Conservation (phyloP, 495 filamentous ascomycete genomes). For the Friedmanniomyces simplex region DNA sequence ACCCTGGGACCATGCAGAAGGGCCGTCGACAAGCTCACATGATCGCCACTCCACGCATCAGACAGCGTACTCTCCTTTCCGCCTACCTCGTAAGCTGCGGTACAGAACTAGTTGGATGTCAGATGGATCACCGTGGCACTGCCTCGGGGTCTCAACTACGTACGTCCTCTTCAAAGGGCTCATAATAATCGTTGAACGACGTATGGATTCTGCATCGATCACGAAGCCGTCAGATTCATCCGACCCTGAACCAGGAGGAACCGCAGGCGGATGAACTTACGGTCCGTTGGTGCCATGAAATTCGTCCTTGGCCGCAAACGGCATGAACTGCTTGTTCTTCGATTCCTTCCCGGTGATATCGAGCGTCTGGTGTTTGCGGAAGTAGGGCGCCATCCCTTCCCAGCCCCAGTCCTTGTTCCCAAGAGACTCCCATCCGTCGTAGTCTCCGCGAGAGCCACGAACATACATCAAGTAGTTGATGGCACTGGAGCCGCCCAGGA, state of each 20-base stretch:
- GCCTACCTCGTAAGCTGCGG: slow-evolving; percentile 22
- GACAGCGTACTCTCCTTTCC: slow-evolving; percentile 17
- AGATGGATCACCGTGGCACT: too few relatives aligned
- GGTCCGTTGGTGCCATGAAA: slow-evolving; percentile 22
- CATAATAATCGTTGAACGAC: slow-evolving; percentile 26
- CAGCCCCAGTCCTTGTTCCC: slow-evolving; percentile 15
- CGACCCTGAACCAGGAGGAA: too few relatives aligned
- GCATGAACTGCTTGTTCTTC: slow-evolving; percentile 17
- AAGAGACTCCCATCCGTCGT: slow-evolving; percentile 22
- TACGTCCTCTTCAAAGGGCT: slow-evolving; percentile 25
- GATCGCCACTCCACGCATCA: slow-evolving; percentile 23
- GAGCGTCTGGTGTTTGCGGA: slow-evolving; percentile 21
- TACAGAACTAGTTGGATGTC: slow-evolving; percentile 26
- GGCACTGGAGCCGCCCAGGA: slow-evolving; percentile 16
- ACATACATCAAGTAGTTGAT: slow-evolving; percentile 25
- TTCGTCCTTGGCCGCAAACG: slow-evolving; percentile 11
- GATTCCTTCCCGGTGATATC: slow-evolving; percentile 7
- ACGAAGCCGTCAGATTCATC: too few relatives aligned
- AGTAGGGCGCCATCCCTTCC: slow-evolving; percentile 19
- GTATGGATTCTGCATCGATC: too few relatives aligned
- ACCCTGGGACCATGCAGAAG: not conserved
- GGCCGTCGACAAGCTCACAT: not conserved
- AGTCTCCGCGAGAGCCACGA: slow-evolving; percentile 17
- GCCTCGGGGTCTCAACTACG: too few relatives aligned
- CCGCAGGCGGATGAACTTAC: not conserved